Conservation (phyloP, 371 early-diverging fungal species). For the Saksenaea vasiformis region DNA sequence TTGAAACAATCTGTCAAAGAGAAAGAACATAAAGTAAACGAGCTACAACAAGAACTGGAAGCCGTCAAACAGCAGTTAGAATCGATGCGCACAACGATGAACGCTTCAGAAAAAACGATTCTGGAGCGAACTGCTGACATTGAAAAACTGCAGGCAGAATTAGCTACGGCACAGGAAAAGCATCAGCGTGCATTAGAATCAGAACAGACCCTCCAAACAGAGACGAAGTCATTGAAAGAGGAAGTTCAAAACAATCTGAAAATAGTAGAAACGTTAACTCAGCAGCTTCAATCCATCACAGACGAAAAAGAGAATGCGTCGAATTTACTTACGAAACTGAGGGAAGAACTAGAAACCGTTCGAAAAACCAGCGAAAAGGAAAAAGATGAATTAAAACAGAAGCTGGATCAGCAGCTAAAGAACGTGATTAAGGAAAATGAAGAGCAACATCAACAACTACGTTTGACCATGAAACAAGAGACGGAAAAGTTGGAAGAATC, state of each 20-base stretch:
- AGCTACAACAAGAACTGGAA: not conserved
- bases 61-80: not conserved
- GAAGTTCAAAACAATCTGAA: not conserved
- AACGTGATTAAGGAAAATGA: not conserved
- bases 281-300: not conserved
- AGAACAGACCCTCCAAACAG: not conserved
- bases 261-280: not conserved
- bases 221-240: not conserved
- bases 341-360: not conserved
- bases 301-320: not conserved
- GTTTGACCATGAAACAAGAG: not conserved
- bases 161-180: not conserved
- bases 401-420: slow-evolving; percentile 5
- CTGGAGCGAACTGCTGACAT: not conserved
- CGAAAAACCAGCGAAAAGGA: not conserved
- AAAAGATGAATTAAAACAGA: not conserved
- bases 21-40: not conserved
- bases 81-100: not conserved
- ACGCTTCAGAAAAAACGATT: not conserved
- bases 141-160: not conserved
- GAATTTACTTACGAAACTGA: not conserved
- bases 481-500: slow-evolving; percentile 1
- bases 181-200: not conserved
- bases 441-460: not conserved
- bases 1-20: not conserved